A percentile compares a stretch with the other conserved stretches of the same genome.
Conservation (phyloP, 768 basidiomycete genomes). For the Pleurotus cornucopiae region DNA sequence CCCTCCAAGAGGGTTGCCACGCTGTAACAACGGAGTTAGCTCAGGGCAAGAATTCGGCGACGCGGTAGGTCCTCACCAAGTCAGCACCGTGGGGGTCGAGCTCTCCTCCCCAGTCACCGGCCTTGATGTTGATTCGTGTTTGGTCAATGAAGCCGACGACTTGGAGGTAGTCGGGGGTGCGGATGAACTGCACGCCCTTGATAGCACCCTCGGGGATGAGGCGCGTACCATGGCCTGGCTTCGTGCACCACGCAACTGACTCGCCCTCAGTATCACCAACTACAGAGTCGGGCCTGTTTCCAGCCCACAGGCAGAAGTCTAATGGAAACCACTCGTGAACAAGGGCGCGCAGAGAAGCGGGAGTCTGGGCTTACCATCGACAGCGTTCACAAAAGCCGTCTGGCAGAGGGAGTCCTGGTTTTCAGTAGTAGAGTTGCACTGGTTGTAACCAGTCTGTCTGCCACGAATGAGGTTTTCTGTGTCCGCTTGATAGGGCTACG, state of each 20-base stretch:
- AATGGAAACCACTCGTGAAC: background rate
- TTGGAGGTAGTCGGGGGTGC: constrained; percentile 55
- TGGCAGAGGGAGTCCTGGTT: constrained; percentile 47
- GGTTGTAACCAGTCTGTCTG: constrained; percentile 53
- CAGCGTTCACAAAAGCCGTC: constrained; percentile 45
- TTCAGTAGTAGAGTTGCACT: constrained; percentile 55
- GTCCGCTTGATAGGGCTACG: constrained; percentile 13
- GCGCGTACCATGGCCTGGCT: constrained; percentile 66
- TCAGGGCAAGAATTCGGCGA: constrained; percentile 10
- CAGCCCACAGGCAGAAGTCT: constrained; percentile 75
- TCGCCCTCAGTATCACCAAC: constrained; percentile 67
- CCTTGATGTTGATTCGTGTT: constrained; percentile 43
- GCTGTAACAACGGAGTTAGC: constrained; percentile 26
- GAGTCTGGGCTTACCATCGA: constrained; percentile 35
- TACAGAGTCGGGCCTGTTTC: constrained; percentile 40
- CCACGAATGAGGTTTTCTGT: constrained; percentile 32
- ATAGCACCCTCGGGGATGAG: constrained; percentile 66
- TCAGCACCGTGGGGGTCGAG: constrained; percentile 77
- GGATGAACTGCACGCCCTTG: constrained; percentile 59
- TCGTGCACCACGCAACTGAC: constrained; percentile 78
- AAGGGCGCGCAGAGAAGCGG: background rate
- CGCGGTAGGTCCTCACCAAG: constrained; percentile 17
- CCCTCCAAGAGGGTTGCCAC: constrained; percentile 80
- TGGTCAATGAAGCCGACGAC: constrained; percentile 66
- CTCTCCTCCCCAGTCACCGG: constrained; percentile 68